Percentiles rank a stretch among this genome's conserved stretches.
Evolutionary conservation across 495 filamentous ascomycete genomes (phyloP).

Genomic region (Entonaema liquescens): DNA sequence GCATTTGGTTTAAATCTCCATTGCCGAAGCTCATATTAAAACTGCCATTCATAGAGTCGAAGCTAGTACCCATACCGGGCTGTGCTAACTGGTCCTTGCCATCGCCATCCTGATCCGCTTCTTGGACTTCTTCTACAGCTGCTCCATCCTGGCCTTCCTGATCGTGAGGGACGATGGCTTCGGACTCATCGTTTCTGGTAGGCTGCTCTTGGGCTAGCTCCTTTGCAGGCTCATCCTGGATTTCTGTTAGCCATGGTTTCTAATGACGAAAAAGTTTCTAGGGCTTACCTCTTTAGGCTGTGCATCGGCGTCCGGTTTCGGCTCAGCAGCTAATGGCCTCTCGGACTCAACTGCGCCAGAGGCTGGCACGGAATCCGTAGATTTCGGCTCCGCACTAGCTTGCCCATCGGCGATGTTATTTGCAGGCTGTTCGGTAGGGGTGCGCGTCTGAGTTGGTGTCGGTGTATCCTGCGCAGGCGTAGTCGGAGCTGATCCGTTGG

Average conservation of each 20-base stretch:
- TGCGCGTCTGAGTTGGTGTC: constrained; percentile 40
- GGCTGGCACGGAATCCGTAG: constrained; percentile 8
- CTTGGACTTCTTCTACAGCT: constrained; percentile 41
- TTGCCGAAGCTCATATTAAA: constrained; percentile 75
- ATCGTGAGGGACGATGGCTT: constrained; percentile 30
- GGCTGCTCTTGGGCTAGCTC: constrained; percentile 39
- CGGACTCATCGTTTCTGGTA: constrained; percentile 26
- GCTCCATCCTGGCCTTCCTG: constrained; percentile 44
- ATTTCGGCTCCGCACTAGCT: constrained; percentile 17
- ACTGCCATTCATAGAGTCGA: constrained; percentile 60
- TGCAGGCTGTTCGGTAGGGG: constrained; percentile 26
- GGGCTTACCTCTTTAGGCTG: constrained; percentile 30
- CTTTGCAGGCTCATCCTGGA: constrained; percentile 16
- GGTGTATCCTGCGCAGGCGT: constrained; percentile 53
- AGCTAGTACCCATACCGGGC: constrained; percentile 52
- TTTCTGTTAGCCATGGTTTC: constrained; percentile 10
- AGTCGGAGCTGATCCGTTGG: constrained; percentile 53
- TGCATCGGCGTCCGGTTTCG: constrained; percentile 13
- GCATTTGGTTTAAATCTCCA: constrained; percentile 77
- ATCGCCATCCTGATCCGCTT: constrained; percentile 46
- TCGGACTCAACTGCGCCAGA: constrained; percentile 20
- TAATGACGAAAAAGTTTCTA: not conserved
- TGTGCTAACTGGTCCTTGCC: constrained; percentile 47
- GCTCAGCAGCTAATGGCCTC: constrained; percentile 10
- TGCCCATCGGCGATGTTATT: constrained; percentile 25